phyloP scores from a whole-genome alignment of 2,329 filamentous ascomycete species.

The Zasmidium citrigriseum region DNA sequence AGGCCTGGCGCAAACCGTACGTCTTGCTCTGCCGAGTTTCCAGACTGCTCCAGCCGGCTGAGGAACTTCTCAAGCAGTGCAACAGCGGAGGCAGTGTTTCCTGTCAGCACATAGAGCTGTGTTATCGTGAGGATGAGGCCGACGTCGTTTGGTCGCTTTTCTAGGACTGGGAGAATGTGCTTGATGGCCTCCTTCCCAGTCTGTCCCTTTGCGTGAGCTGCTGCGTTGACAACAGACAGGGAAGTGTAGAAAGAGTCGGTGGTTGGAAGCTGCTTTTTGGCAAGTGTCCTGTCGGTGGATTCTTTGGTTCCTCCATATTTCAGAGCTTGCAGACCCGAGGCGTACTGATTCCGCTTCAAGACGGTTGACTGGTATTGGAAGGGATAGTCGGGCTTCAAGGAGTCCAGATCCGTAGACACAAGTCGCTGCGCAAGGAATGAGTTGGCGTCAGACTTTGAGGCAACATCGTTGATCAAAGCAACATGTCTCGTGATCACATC shows the following conservation, averaged over 20 bases:
- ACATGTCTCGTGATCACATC: slow-evolving; percentile 68
- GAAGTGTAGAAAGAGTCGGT: slow-evolving; percentile 48
- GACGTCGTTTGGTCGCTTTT: slow-evolving; percentile 75
- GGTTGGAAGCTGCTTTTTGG: slow-evolving; percentile 47
- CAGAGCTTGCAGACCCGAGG: slow-evolving; percentile 65
- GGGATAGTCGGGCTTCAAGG: slow-evolving; percentile 61
- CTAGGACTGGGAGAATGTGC: slow-evolving; percentile 67
- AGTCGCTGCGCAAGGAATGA: slow-evolving; percentile 68
- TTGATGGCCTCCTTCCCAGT: slow-evolving; percentile 69
- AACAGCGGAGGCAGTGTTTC: slow-evolving; percentile 73
- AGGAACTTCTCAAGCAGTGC: slow-evolving; percentile 76
- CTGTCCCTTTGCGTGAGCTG: slow-evolving; percentile 67
- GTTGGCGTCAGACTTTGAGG: slow-evolving; percentile 55
- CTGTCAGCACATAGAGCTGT: slow-evolving; percentile 74
- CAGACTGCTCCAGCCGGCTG: slow-evolving; percentile 66
- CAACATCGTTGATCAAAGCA: slow-evolving; percentile 65
- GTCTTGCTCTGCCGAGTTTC: slow-evolving; percentile 59
- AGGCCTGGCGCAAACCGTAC: slow-evolving; percentile 82
- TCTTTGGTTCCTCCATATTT: slow-evolving; percentile 67
- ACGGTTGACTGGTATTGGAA: slow-evolving; percentile 71
- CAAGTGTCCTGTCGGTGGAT: slow-evolving; percentile 54
- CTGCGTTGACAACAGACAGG: slow-evolving; percentile 68
- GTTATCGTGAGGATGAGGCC: slow-evolving; percentile 78
- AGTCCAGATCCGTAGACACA: slow-evolving; percentile 55
- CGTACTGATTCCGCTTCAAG: slow-evolving; percentile 63